Percentiles rank a stretch among this genome's conserved stretches.
These are phyloP conservation scores for Ichthyophthirius multifiliis DNA, from an alignment of 169 alveolate species.

Conservation along the genomic window DNA sequence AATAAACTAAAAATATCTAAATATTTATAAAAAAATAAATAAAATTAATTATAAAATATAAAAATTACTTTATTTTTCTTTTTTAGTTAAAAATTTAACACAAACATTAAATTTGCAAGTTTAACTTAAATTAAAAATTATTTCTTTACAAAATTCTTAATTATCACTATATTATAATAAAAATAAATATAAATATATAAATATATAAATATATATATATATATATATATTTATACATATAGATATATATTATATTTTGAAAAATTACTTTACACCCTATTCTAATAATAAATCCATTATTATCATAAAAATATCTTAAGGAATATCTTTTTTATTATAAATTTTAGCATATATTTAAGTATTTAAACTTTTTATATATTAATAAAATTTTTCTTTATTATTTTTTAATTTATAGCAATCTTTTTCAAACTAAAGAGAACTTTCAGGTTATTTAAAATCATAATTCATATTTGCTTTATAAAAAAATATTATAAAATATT, in stretches of 20 bases:
- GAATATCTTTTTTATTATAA: slow-evolving; percentile 32
- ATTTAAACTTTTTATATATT: slow-evolving; percentile 6
- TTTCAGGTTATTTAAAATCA: background rate
- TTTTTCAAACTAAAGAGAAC: slow-evolving; percentile 21
- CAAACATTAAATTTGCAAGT: slow-evolving; percentile 33
- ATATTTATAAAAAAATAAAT: background rate
- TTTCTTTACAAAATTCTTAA: background rate
- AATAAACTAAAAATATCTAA: too few species aligned
- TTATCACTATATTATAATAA: background rate
- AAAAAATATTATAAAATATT: background rate
- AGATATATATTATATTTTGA: background rate
- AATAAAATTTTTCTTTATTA: slow-evolving; percentile 7
- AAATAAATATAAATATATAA: too few species aligned
- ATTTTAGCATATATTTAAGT: slow-evolving; percentile 8
- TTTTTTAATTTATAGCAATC: slow-evolving; percentile 31
- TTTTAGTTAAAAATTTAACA: slow-evolving; percentile 23
- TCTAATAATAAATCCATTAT: background rate
- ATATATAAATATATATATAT: too few species aligned
- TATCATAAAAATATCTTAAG: slow-evolving; percentile 18
- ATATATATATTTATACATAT: too few species aligned
- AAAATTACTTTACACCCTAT: background rate
- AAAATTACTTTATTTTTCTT: slow-evolving; percentile 26
- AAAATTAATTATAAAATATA: background rate
- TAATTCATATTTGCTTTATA: background rate
- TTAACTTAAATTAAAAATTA: background rate